Evolutionary conservation across 2,329 filamentous ascomycete genomes (phyloP).

Genomic region (Aureobasidium zeae): DNA sequence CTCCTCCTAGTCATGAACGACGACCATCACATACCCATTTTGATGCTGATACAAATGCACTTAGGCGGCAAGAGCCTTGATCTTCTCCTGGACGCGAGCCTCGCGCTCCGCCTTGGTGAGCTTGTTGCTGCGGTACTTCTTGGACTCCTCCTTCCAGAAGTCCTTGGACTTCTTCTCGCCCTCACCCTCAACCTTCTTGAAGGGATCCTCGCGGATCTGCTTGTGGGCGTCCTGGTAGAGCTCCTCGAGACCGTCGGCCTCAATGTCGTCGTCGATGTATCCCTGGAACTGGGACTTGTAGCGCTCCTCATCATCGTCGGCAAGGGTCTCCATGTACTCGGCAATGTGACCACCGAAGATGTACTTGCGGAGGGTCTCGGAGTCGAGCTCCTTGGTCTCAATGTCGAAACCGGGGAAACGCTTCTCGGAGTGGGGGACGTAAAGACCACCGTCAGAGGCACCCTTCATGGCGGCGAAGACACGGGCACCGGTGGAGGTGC

Average conservation of each 20-base stretch:
- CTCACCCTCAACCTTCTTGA: constrained; percentile 74
- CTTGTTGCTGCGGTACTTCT: constrained; percentile 76
- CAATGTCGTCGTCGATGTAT: constrained; percentile 94
- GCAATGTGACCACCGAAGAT: constrained; percentile 97
- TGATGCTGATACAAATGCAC: constrained; percentile 12
- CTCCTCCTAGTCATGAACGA: constrained; percentile 15
- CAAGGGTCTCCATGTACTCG: constrained; percentile 99
- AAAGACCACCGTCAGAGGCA: constrained; percentile 94
- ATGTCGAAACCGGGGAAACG: constrained; percentile 98
- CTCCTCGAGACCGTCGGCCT: constrained; percentile 95
- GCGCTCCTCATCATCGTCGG: constrained; percentile 99
- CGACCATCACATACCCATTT: constrained; percentile 13
- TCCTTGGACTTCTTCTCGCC: constrained; percentile 93
- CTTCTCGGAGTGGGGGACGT: constrained; percentile 97
- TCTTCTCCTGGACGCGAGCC: constrained; percentile 79
- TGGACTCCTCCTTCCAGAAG: constrained; percentile 62
- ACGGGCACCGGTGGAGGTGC: constrained; percentile 96
- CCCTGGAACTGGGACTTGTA: constrained; percentile 97
- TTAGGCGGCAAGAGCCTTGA: constrained; percentile 56
- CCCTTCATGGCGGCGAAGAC: constrained; percentile 99
- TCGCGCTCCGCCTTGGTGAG: constrained; percentile 75
- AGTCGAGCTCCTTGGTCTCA: constrained; percentile 94
- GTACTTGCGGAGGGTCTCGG: constrained; percentile 96
- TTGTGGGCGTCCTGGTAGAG: constrained; percentile 91
- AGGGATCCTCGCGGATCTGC: constrained; percentile 94